These are phyloP conservation scores for Pinguiococcus pyrenoidosus DNA, from an alignment of 108 stramenopile species.

Conservation along the genomic window DNA sequence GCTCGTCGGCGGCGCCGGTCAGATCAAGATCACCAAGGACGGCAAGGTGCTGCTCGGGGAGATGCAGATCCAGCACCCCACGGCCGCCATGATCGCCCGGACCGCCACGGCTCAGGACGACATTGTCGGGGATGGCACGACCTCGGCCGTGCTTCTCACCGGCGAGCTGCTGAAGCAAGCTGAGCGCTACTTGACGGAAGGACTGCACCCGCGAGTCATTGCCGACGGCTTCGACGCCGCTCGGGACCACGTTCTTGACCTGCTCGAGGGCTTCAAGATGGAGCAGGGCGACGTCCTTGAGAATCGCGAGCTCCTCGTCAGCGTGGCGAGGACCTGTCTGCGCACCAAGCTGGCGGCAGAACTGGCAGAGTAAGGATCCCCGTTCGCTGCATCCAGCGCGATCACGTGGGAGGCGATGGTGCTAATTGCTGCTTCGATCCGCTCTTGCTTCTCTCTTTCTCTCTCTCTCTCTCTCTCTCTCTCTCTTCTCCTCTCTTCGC, in stretches of 20 bases:
- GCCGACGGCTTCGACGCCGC: constrained; percentile 93
- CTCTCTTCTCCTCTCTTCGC: neutral
- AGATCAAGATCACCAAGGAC: constrained; percentile 98
- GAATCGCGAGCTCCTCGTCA: constrained; percentile 69
- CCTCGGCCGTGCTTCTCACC: constrained; percentile 80
- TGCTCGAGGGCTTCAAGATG: constrained; percentile 62
- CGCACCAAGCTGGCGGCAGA: constrained; percentile 85
- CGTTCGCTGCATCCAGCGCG: no score
- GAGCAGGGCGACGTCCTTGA: constrained; percentile 22
- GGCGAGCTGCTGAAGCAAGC: constrained; percentile 93
- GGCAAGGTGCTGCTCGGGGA: constrained; percentile 93
- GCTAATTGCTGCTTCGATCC: no score
- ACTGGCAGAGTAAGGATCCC: constrained; percentile 12
- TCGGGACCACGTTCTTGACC: constrained; percentile 60
- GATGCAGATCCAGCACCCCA: constrained; percentile 99
- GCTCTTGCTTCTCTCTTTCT: no score
- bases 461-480: no score
- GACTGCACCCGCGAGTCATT: constrained; percentile 89
- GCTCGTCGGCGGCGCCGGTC: constrained; percentile 96
- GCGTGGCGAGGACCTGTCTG: constrained; percentile 74
- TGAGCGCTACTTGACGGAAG: constrained; percentile 77
- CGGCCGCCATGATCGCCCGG: constrained; percentile 90
- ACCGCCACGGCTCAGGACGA: constrained; percentile 84
- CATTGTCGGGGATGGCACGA: constrained; percentile 87
- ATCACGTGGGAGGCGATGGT: no score